Base-by-base conservation (phyloP, 108 stramenopile species). In the Hondaea fermentalgiana region DNA sequence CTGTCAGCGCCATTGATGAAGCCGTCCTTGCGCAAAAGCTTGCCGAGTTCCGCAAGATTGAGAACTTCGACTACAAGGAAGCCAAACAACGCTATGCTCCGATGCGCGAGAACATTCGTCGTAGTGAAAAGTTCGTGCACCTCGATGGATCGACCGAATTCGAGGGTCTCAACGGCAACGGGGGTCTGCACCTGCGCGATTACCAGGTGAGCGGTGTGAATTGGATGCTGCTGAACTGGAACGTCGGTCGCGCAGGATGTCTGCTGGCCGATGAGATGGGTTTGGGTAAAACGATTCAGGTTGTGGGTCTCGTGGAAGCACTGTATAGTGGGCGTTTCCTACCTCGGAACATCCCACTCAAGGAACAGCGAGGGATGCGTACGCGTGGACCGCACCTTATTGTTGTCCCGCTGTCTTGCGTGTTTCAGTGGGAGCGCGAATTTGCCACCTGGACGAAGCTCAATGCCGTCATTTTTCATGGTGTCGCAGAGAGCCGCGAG, bases 191-290 rank as follows among this genome's bases (percentile, higher is more conserved):
- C 17, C 92, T 98, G 29, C 93, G 98, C 16, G 97, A 97, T 89
- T 98, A 98, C 93, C 98, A 98, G 92, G 93, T 97, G 58, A 96
- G 96, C 88, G 98, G 98, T 29, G 94, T 99, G 42, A 98, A 98
- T 72, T 99, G 98, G 98, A 93, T 99, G 60, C 94, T 98, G 51
- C 95, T 95, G 89, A 96, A 96, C 88, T 98, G 95, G 92, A 96
- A 96, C 92, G 95, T 97, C 87, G 90, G 91, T 12, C 91, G 94
- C 29, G 93, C 95, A 42, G 94, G 97, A n/a, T 96, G 95, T 87
- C 98, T 99, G 53, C 91, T 99, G 35, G 98, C 98, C 19, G 98
- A 99, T 89, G 97, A 97, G 89, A 97, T 96, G 96, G 96, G 95
- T 5, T 92, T 96, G 10, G 96, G 96, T 59, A 96, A 96, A 92